A percentile compares a stretch with the other conserved stretches of the same genome.
Evolutionary conservation across 148 eudicot genomes (phyloP).

Genomic region (Gaultheria prostrata): DNA sequence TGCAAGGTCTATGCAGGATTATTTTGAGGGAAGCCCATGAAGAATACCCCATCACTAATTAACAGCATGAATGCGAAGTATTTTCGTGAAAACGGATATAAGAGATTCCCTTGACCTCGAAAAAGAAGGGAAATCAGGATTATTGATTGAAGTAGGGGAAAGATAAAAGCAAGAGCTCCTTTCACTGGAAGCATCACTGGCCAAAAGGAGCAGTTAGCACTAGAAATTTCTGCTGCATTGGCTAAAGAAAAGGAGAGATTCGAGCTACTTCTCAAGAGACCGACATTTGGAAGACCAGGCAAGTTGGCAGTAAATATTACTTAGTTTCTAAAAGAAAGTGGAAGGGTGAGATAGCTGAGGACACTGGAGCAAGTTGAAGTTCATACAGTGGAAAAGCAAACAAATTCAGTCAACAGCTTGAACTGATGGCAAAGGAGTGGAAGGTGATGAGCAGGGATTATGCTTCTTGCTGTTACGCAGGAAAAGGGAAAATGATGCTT

Average conservation of each 20-base stretch:
- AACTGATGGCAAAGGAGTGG: background rate
- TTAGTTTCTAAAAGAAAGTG: background rate
- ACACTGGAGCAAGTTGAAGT: background rate
- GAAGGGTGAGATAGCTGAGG: background rate
- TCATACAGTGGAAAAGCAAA: background rate
- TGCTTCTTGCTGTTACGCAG: background rate
- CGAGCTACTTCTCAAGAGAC: background rate
- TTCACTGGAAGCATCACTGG: background rate
- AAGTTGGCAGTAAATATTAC: background rate
- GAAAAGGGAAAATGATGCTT: background rate
- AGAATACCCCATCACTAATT: conserved; percentile 36
- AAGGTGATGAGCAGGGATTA: background rate
- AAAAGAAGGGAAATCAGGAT: conserved; percentile 33
- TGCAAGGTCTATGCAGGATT: conserved; percentile 39
- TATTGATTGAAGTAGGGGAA: conserved; percentile 29
- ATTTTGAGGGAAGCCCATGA: conserved; percentile 36
- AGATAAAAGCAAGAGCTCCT: background rate
- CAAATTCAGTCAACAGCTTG: background rate
- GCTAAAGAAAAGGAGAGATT: background rate
- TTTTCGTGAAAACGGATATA: conserved; percentile 31
- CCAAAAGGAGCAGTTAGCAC: background rate
- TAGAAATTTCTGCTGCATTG: background rate
- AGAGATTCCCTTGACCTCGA: conserved; percentile 37
- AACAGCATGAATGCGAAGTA: conserved; percentile 23
- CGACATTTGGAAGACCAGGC: background rate